A percentile compares a stretch with the other conserved stretches of the same genome.
phyloP scores from a whole-genome alignment of 2,329 filamentous ascomycete genomes.

The Bisporella sp. region DNA sequence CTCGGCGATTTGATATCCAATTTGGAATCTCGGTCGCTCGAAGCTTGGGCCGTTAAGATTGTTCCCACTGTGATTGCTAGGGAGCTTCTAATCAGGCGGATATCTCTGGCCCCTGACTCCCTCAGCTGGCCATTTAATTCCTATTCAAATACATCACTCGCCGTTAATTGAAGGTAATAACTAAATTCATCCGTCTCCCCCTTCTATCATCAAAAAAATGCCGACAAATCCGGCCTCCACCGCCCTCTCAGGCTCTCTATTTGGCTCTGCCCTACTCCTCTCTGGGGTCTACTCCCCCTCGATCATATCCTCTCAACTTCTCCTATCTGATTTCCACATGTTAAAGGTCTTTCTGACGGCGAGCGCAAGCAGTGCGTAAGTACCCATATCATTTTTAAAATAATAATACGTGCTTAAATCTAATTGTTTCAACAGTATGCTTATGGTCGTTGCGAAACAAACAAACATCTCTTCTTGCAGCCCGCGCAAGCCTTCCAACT shows the following conservation, averaged over 20 bases:
- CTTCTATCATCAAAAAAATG: neutral
- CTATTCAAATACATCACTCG: too few species aligned
- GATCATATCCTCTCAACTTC: conserved; percentile 52
- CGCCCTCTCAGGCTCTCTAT: conserved; percentile 43
- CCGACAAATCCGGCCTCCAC: neutral
- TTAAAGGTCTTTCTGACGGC: conserved; percentile 54
- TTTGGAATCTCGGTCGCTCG: too few species aligned
- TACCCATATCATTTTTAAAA: conserved; percentile 7
- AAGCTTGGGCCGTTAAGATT: too few species aligned
- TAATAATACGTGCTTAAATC: neutral
- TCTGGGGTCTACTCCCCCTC: conserved; percentile 52
- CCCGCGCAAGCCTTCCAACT: conserved; percentile 43
- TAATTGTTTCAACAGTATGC: conserved; percentile 26
- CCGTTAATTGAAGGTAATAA: too few species aligned
- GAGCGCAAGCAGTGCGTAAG: conserved; percentile 52
- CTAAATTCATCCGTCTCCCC: too few species aligned
- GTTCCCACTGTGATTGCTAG: too few species aligned
- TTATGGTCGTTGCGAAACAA: conserved; percentile 39
- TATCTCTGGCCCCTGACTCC: too few species aligned
- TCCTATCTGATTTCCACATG: conserved; percentile 55
- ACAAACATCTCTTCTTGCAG: conserved; percentile 31
- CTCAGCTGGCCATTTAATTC: too few species aligned
- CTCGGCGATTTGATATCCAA: too few species aligned
- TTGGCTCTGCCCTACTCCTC: conserved; percentile 53
- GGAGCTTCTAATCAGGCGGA: too few species aligned